Evolutionary conservation across 2,329 filamentous ascomycete genomes (phyloP), one percentile per base, ranked within the genome.

Genomic region (Fusarium sp.): DNA sequence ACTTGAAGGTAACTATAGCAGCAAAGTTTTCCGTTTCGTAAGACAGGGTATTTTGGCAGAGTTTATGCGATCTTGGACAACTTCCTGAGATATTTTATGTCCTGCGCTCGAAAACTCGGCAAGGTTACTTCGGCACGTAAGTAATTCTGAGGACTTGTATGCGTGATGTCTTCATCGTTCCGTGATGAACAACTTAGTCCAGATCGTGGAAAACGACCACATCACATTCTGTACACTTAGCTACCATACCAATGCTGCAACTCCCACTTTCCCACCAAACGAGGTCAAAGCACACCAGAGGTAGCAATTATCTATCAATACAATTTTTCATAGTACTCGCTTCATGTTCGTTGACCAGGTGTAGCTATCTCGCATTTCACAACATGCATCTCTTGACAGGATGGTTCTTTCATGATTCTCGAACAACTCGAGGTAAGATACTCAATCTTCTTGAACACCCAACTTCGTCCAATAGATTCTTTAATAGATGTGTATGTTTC

Each of bases 391-490:
- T 16, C 2, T 7, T 23, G 21, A 23, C 2, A 43, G 21, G 21
- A 21, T 43, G 19, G 5, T 23, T 43, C 41, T 43, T 43, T 43
- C 41, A 43, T 23, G 21, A 11, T 43, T 43, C 41, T 16, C 10
- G n/a, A 21, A 43, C 19, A 23, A 16, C 13, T 18, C 41, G 25
- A 7, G 16, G 12, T 7, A 21, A 4, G 81, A 83, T 37, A 19
- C 12, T 16, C 30, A 16, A 3, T 10, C 13, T 6, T n/a, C 19
- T 18, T 14, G 34, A 43, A 37, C 34, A 13, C 30, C 3, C 28
- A 46, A 19, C 11, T 26, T 7, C 28, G 28, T 37, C n/a, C 7
- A 14, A 37, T n/a, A 28, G 11, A 14, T 9, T 4, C 52, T 56
- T 56, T 56, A 30, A 39, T 1, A 16, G 4, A 7, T 23, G 1